phyloP scores from a whole-genome alignment of 2,329 filamentous ascomycete species.

The Aspergillus sp. region DNA sequence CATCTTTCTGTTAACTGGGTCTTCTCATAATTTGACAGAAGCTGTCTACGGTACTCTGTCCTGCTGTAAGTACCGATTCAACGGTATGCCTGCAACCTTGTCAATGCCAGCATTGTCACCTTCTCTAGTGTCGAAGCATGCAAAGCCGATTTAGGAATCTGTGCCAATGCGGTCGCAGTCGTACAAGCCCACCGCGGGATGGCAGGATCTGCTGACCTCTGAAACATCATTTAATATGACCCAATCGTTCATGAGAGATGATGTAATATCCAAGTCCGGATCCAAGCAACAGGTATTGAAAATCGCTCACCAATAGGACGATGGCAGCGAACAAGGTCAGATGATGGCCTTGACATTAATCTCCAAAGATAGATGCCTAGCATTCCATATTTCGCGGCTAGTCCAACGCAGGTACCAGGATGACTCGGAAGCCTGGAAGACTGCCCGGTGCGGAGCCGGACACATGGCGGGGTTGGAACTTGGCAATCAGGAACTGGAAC shows the following conservation, averaged over 20 bases:
- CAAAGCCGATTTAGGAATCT: background rate
- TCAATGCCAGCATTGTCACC: background rate
- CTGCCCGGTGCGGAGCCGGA: background rate
- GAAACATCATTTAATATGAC: background rate
- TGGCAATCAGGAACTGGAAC: constrained; percentile 8
- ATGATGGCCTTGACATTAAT: background rate
- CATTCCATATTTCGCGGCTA: background rate
- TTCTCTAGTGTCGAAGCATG: background rate
- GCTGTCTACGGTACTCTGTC: background rate
- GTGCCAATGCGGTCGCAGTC: background rate
- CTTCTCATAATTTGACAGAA: background rate
- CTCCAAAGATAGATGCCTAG: background rate
- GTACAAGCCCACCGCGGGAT: background rate
- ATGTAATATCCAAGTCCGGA: background rate
- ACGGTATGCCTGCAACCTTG: background rate
- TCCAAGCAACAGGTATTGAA: background rate
- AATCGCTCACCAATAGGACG: background rate
- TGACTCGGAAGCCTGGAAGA: background rate
- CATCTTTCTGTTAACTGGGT: background rate
- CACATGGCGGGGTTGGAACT: constrained; percentile 8
- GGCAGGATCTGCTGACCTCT: constrained; percentile 5
- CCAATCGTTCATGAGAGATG: background rate
- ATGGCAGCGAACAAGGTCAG: background rate
- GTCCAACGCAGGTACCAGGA: constrained; percentile 7
- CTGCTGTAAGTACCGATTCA: background rate